These are phyloP conservation scores for Phytophthora citricola DNA, from an alignment of 352 stramenopile genomes.

Conservation along the genomic window DNA sequence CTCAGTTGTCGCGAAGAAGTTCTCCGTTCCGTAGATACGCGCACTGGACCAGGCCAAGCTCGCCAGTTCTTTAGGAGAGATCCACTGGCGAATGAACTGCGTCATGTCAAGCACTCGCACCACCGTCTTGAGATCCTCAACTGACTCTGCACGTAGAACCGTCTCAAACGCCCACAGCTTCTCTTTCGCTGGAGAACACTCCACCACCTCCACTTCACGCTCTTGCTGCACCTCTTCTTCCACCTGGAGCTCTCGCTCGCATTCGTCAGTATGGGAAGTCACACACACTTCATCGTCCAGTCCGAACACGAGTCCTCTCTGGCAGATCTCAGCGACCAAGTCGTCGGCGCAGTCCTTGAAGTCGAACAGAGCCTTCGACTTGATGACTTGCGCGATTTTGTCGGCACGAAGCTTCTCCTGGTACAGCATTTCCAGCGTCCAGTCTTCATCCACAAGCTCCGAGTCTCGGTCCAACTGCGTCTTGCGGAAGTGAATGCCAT, in stretches of 20 bases:
- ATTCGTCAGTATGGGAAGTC: constrained; percentile 53
- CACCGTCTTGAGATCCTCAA: constrained; percentile 14
- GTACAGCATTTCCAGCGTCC: constrained; percentile 54
- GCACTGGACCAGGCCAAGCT: constrained; percentile 36
- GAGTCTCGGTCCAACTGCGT: constrained; percentile 23
- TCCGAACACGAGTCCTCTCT: constrained; percentile 30
- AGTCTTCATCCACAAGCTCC: constrained; percentile 59
- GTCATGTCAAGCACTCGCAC: constrained; percentile 8
- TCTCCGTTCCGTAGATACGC: constrained; percentile 45
- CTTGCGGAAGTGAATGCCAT: constrained; percentile 73
- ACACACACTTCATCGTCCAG: constrained; percentile 51
- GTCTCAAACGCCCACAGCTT: constrained; percentile 10
- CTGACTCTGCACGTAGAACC: constrained; percentile 22
- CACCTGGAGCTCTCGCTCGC: constrained; percentile 64
- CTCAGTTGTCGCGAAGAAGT: constrained; percentile 51
- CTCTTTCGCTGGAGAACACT: constrained; percentile 29
- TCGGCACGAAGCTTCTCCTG: constrained; percentile 25
- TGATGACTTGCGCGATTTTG: constrained; percentile 47
- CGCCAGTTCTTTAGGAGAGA: constrained; percentile 16
- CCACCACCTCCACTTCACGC: constrained; percentile 19
- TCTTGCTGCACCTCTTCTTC: constrained; percentile 54
- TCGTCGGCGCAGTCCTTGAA: constrained; percentile 7
- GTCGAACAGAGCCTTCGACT: constrained; percentile 10
- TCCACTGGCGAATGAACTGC: constrained; percentile 14
- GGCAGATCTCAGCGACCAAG: constrained; percentile 28